Evolutionary conservation across 129 eudicot genomes (phyloP), one percentile per base, ranked within the genome.

Genomic region (Mikania micrantha): DNA sequence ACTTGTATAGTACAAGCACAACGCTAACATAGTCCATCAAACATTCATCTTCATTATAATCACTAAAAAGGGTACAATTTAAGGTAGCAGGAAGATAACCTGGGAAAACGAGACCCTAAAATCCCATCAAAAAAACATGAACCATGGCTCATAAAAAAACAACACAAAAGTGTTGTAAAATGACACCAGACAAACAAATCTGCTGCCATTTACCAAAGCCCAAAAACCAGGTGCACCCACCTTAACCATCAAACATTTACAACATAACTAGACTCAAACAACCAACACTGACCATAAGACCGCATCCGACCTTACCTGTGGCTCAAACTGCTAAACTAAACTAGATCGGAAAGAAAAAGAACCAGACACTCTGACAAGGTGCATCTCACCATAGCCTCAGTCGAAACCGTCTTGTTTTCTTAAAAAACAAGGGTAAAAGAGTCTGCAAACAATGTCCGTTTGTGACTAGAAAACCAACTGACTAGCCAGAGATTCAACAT

Each of bases 71-170:
- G 28, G 38, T 78, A 77, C 90, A 84, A 78, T 60, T 61, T 39
- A 56, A 71, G 68, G 70, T 27, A 63, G 34, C 79, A 71, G 64
- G 77, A 78, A 32, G 56, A 75, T 13, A 45, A 69, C 71, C 70
- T 79, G 81, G 66, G 68, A 22, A 69, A 83, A 85, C 64, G 81
- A 85, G 90, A 79, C 54, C 27, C 25, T 27, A 57, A 58, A 72
- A 69, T 64, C 93, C 90, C 58, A 71, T 64, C 24, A 83, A 80
- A 82, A 82, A 87, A 85, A 58, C 61, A 72, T 73, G 76, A 84
- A 84, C 71, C 69, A 69, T 69, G 85, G 87, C 50, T 34, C n/a
- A 21, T n/a, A 36, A 88, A 87, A 87, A 90, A 85, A 85, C 87
- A 85, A 79, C 97, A 91, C 64, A 73, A 60, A 32, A 72, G 74